These are phyloP conservation scores for Phytophthora palmivora DNA, from an alignment of 352 stramenopile genomes.

Conservation along the genomic window DNA sequence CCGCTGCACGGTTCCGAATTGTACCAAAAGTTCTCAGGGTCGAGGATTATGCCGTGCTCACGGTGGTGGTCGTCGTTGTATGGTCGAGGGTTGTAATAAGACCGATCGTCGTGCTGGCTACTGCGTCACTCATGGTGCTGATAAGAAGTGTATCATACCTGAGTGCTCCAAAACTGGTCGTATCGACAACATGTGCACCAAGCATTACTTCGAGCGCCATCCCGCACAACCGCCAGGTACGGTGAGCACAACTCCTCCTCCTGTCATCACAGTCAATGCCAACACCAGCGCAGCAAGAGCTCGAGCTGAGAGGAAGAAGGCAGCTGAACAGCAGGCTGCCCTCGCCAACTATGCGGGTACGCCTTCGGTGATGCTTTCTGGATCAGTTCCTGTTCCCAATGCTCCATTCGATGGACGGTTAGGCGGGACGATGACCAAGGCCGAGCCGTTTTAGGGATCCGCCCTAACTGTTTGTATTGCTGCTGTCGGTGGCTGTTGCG, in stretches of 20 bases:
- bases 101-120: constrained; percentile 79
- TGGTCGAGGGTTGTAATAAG: constrained; percentile 88
- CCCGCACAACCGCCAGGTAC: constrained; percentile 51
- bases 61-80: constrained; percentile 82
- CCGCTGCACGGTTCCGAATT: constrained; percentile 81
- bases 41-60: constrained; percentile 84
- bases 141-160: constrained; percentile 81
- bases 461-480: constrained; percentile 6
- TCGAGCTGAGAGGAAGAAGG: constrained; percentile 42
- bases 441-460: constrained; percentile 38
- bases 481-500: constrained; percentile 9
- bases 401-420: constrained; percentile 29
- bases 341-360: constrained; percentile 26
- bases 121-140: constrained; percentile 83
- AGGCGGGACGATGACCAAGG: constrained; percentile 31
- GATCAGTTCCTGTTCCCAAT: constrained; percentile 19
- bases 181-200: constrained; percentile 85
- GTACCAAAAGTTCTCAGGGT: constrained; percentile 89
- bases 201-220: constrained; percentile 87
- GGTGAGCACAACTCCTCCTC: constrained; percentile 41
- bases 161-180: constrained; percentile 87
- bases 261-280: constrained; percentile 46
- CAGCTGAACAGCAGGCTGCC: constrained; percentile 30
- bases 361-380: constrained; percentile 36
- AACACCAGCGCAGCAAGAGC: constrained; percentile 44